These are phyloP conservation scores for Clathrus columnatus DNA, from an alignment of 768 basidiomycete species.

Conservation along the genomic window DNA sequence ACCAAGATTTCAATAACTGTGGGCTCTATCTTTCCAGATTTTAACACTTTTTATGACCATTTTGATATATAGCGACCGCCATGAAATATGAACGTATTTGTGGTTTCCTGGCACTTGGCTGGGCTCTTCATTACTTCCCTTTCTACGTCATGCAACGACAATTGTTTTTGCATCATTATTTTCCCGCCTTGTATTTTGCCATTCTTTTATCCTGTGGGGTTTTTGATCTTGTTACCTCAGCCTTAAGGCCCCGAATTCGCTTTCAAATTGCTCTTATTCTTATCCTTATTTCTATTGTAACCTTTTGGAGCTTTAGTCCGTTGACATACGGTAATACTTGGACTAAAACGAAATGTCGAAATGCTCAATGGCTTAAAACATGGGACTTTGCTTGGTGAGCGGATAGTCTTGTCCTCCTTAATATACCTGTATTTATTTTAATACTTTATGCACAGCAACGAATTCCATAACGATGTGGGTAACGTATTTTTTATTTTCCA, in stretches of 20 bases:
- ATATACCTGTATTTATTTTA: neutral
- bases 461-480: conserved; percentile 62
- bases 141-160: conserved; percentile 98
- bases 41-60: neutral
- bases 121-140: conserved; percentile 89
- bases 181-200: conserved; percentile 94
- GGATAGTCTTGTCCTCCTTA: neutral
- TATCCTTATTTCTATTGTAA: conserved; percentile 65
- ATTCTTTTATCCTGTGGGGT: conserved; percentile 65
- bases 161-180: conserved; percentile 96
- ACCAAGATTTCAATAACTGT: conserved; percentile 89
- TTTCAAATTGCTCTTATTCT: conserved; percentile 75
- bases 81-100: conserved; percentile 88
- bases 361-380: conserved; percentile 77
- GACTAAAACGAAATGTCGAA: conserved; percentile 73
- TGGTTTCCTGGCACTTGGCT: conserved; percentile 87
- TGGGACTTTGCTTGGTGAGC: conserved; percentile 93
- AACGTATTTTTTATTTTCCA: neutral
- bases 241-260: conserved; percentile 64
- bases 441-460: conserved; percentile 37
- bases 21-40: conserved; percentile 21
- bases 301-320: conserved; percentile 71
- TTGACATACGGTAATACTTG: conserved; percentile 77
- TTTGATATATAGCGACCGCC: conserved; percentile 55
- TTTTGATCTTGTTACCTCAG: conserved; percentile 82